Conservation (phyloP, 2,329 filamentous ascomycete genomes). For the Herpotrichia juniperi region DNA sequence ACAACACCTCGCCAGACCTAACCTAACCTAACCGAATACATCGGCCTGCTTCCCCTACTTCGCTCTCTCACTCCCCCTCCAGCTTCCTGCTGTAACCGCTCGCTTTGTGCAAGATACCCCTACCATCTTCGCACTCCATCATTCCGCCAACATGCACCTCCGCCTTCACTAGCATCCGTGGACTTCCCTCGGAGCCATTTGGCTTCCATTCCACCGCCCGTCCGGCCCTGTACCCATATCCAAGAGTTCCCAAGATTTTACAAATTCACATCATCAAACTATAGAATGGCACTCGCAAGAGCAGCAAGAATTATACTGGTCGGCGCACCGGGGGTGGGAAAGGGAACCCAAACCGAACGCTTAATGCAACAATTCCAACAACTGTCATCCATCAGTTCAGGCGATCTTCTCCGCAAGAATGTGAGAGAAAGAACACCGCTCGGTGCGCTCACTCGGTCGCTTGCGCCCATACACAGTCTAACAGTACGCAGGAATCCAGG, state of each 20-base stretch:
- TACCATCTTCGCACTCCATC: not conserved
- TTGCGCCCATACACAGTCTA: slow-evolving; percentile 13
- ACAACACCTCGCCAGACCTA: not conserved
- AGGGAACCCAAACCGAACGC: slow-evolving; percentile 93
- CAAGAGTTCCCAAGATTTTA: not conserved
- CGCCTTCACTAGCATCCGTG: slow-evolving; percentile 25
- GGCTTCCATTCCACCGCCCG: slow-evolving; percentile 27
- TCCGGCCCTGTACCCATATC: slow-evolving; percentile 13
- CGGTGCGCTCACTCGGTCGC: slow-evolving; percentile 59
- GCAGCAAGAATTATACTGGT: slow-evolving; percentile 94
- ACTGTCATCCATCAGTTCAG: slow-evolving; percentile 89
- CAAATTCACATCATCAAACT: slow-evolving; percentile 2
- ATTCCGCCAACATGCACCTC: slow-evolving; percentile 19
- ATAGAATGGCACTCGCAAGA: slow-evolving; percentile 50
- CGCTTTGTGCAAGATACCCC: not conserved
- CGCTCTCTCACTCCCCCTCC: not conserved
- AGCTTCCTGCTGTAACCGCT: not conserved
- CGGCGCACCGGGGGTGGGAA: slow-evolving; percentile 94
- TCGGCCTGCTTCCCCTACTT: not conserved
- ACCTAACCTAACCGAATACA: no score
- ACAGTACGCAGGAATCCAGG: slow-evolving; percentile 74
- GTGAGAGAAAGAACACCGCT: slow-evolving; percentile 86
- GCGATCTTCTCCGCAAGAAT: slow-evolving; percentile 90
- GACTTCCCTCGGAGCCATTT: slow-evolving; percentile 25
- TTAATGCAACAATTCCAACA: slow-evolving; percentile 87